These are phyloP conservation scores for Podaxis rugospora DNA, from an alignment of 768 basidiomycete species.

Conservation along the genomic window DNA sequence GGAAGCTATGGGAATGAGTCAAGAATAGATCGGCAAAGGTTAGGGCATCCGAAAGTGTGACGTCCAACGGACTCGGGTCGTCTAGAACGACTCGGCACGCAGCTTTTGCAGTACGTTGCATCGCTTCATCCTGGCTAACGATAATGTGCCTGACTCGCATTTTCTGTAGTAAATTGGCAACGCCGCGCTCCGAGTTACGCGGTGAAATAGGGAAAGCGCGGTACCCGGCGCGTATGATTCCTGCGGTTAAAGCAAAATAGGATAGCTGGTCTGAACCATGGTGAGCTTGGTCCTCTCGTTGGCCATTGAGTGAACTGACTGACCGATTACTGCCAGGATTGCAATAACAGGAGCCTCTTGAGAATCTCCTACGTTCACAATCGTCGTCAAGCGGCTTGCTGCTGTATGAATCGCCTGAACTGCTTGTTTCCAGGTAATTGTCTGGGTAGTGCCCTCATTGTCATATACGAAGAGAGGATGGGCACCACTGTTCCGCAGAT, in stretches of 20 bases:
- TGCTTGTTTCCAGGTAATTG: constrained; percentile 17
- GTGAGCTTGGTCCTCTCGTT: background rate
- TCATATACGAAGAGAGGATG: constrained; percentile 27
- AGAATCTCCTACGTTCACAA: background rate
- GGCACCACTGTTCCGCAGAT: constrained; percentile 19
- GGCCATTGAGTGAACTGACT: background rate
- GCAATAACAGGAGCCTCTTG: constrained; percentile 20
- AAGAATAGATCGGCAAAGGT: constrained; percentile 7
- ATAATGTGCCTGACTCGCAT: constrained; percentile 20
- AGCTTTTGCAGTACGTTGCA: constrained; percentile 14
- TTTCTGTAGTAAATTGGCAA: constrained; percentile 37
- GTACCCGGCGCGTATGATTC: constrained; percentile 36
- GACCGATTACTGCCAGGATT: constrained; percentile 24
- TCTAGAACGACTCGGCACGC: constrained; percentile 11
- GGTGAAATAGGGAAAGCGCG: constrained; percentile 33
- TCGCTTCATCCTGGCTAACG: constrained; percentile 19
- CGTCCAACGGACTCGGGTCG: background rate
- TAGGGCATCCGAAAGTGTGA: constrained; percentile 2
- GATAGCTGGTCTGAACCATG: constrained; percentile 26
- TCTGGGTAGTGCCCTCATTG: constrained; percentile 4
- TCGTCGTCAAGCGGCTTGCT: constrained; percentile 10
- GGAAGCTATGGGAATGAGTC: background rate
- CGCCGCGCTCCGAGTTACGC: constrained; percentile 42
- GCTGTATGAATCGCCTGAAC: constrained; percentile 15
- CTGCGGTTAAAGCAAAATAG: constrained; percentile 27